Evolutionary conservation across 257 asterid genomes (phyloP).

Genomic region (Salvia miltiorrhiza): DNA sequence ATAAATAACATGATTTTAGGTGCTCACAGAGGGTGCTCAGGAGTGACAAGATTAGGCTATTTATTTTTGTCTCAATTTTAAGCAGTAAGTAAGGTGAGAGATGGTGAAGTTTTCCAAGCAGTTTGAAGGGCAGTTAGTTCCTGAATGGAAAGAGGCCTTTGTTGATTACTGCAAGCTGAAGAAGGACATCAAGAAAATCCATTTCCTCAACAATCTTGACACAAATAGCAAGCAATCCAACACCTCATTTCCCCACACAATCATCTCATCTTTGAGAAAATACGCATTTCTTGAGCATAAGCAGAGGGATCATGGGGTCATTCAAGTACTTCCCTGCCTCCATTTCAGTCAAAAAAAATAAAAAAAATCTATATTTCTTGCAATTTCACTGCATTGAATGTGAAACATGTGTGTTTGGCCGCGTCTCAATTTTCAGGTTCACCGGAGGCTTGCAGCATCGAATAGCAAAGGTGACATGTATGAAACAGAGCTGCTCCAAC

Average conservation of each 20-base stretch:
- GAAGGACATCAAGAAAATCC: conserved; percentile 70
- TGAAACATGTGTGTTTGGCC: neutral
- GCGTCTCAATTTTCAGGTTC: conserved; percentile 46
- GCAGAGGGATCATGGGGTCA: conserved; percentile 40
- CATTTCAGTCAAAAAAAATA: neutral
- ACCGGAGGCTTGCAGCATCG: conserved; percentile 44
- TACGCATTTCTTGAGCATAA: conserved; percentile 37
- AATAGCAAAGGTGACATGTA: conserved; percentile 57
- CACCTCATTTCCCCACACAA: conserved; percentile 10
- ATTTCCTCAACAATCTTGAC: conserved; percentile 30
- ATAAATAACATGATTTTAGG: conserved; percentile 45
- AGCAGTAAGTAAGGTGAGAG: neutral
- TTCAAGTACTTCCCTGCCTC: conserved; percentile 42
- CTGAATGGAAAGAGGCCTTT: conserved; percentile 97
- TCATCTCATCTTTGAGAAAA: conserved; percentile 38
- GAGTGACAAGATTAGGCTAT: neutral
- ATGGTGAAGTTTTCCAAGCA: conserved; percentile 94
- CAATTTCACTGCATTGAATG: neutral
- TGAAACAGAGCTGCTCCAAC: conserved; percentile 73
- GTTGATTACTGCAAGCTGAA: conserved; percentile 84
- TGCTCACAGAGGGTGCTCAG: conserved; percentile 30
- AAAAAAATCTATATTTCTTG: neutral
- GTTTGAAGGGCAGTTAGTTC: conserved; percentile 81
- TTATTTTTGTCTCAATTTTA: neutral
- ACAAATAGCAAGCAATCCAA: conserved; percentile 17